Evolutionary conservation across 495 filamentous ascomycete species (phyloP).

Genomic region (Xylaria intraflava): DNA sequence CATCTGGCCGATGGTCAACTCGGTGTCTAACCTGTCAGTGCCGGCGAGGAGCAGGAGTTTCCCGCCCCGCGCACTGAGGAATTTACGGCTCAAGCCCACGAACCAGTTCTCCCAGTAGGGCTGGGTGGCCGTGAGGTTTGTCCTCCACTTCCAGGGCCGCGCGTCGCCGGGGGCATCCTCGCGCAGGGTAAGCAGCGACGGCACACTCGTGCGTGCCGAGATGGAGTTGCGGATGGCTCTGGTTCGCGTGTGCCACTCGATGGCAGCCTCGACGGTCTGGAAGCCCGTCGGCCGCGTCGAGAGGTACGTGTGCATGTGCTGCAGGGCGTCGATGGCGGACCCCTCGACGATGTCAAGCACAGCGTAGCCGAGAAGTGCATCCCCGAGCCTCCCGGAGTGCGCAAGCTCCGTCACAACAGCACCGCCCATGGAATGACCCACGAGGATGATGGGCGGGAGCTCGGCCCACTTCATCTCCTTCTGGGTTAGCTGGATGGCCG

Average conservation of each 20-base stretch:
- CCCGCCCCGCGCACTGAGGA: slow-evolving; percentile 74
- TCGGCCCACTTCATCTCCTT: slow-evolving; percentile 60
- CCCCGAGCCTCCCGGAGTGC: slow-evolving; percentile 55
- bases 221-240: slow-evolving; percentile 77
- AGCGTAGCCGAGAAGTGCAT: slow-evolving; percentile 70
- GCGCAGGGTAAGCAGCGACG: slow-evolving; percentile 59
- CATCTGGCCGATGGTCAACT: slow-evolving; percentile 96
- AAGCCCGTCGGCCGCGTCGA: slow-evolving; percentile 77
- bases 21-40: slow-evolving; percentile 89
- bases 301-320: slow-evolving; percentile 89
- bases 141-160: slow-evolving; percentile 74
- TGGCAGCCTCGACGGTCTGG: slow-evolving; percentile 62
- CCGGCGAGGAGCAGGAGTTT: slow-evolving; percentile 89
- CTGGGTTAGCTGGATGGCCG: slow-evolving; percentile 59
- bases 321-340: slow-evolving; percentile 78
- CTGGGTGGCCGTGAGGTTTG: slow-evolving; percentile 74
- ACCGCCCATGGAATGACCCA: slow-evolving; percentile 96
- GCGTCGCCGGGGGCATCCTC: slow-evolving; percentile 24
- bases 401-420: slow-evolving; percentile 87
- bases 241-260: slow-evolving; percentile 93
- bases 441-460: slow-evolving; percentile 68
- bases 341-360: slow-evolving; percentile 96
- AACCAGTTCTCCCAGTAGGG: slow-evolving; percentile 97
- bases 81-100: slow-evolving; percentile 76
- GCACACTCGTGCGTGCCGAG: slow-evolving; percentile 82